Evolutionary conservation across 2,329 filamentous ascomycete genomes (phyloP), one percentile per base, ranked within the genome.

Genomic region (Nemania sp.): DNA sequence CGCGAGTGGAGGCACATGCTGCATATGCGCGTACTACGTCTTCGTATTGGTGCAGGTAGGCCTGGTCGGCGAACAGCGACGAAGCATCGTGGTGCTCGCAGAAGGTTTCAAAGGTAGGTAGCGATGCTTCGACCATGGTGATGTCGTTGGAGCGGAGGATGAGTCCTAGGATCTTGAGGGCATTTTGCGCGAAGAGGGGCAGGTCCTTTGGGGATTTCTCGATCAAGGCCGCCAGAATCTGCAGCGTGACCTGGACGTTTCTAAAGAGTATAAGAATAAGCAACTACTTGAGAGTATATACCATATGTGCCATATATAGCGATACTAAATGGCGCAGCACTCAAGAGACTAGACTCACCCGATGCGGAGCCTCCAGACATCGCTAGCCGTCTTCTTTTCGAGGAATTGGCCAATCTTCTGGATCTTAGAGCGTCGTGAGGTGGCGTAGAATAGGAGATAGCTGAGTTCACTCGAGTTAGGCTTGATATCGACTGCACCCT

Each of bases 391-490:
- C 84, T 95, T 93, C 85, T 95, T 97, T 83, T 98, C 94, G 72
- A 99, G 86, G 78, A 98, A 99, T 74, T 90, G 90, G 80, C 93
- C 94, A 73, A 99, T 94, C 82, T 99, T 99, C 77, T 96, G 93
- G 75, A 98, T 90, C 86, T 98, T 99, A 81, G 93, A 95, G 72
- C 93, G 90, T 68, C 95, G 93, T 74, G 94, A 97, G 78, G 93
- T 97, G 69, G 93, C 94, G 84, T 99, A 98, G 86, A 97, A 98
- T 62, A 98, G 89, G 72, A 99, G 88, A 79, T 98, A 98, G 81
- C 93, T 97, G 71, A 99, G 89, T 85, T 99, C 96, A 82, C 93
- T 97, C 73, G 93, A 93, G 82, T 98, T 98, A 52, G 96, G 94
- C 82, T 95, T 97, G 77, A 97, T 93, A 77, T 97, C 93, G 78